phyloP scores from a whole-genome alignment of 2,329 filamentous ascomycete genomes.

The Aschersonia sp. region DNA sequence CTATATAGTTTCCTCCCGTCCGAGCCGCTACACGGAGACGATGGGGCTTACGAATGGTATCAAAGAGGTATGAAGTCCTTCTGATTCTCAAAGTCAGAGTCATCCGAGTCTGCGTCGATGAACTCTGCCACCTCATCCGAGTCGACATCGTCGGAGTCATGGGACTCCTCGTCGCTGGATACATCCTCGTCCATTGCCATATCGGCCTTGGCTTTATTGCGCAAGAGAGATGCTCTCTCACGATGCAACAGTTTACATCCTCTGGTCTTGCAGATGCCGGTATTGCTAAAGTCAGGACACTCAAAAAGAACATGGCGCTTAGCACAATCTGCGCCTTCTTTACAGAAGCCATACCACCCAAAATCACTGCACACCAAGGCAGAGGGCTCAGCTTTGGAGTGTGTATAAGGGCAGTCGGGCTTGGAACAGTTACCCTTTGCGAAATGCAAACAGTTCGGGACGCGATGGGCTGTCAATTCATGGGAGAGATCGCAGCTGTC shows the following conservation, averaged over 20 bases:
- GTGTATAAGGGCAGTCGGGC: constrained; percentile 70
- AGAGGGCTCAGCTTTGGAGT: constrained; percentile 61
- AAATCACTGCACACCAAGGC: constrained; percentile 76
- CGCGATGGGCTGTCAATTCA: constrained; percentile 67
- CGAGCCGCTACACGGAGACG: background rate
- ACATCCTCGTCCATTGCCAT: constrained; percentile 47
- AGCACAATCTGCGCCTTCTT: constrained; percentile 60
- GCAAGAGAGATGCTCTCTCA: constrained; percentile 68
- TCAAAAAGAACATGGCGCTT: constrained; percentile 73
- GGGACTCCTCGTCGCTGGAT: constrained; percentile 62
- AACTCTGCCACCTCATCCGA: constrained; percentile 61
- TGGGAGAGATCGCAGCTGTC: constrained; percentile 83
- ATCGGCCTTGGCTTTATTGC: constrained; percentile 43
- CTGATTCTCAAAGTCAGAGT: constrained; percentile 40
- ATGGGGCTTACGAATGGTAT: background rate
- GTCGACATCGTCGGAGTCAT: constrained; percentile 65
- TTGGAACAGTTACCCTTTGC: constrained; percentile 84
- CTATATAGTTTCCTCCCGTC: background rate
- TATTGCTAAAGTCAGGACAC: constrained; percentile 91
- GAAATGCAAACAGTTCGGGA: constrained; percentile 80
- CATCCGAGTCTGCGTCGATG: constrained; percentile 38
- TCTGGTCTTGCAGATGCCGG: constrained; percentile 64
- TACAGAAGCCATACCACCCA: constrained; percentile 77
- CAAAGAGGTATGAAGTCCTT: constrained; percentile 41
- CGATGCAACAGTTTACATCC: constrained; percentile 78